Base-by-base conservation (phyloP, 2,329 filamentous ascomycete genomes). In the Pestalotiopsis fici region DNA sequence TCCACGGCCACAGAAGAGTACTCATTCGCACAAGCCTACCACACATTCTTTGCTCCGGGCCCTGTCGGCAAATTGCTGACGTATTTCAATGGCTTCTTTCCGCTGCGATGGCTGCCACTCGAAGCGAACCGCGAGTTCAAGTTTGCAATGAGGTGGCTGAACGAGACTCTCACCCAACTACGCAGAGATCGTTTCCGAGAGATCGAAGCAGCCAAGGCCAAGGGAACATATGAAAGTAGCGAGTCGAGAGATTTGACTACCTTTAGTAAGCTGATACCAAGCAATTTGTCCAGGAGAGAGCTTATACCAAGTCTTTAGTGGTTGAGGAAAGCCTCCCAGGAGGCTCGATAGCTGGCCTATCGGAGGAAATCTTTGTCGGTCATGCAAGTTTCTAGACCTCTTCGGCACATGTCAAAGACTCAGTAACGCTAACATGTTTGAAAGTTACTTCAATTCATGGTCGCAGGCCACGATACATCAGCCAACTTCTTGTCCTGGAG, bases 401-500 rank as follows among this genome's bases (percentile, higher is more conserved):
- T 1, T 5, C 1, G 12, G 21, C n/a, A 6, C n/a, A 4, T 13
- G 15, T 1, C 7, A 21, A 3, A 57, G 4, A 1, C 7, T 27
- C 23, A 9, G 15, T 57, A 3, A 12, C 11, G 59, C 18, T 39
- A 21, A n/a, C n/a, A 35, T 3, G 1, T 39, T 12, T 23, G 13
- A 13, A 37, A 60, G 57, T 31, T 71, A 2, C 66, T 70, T 1
- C 39, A 68, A 28, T 69, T 70, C 31, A 69, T 71, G 61, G 65
- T 60, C 13, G 70, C 66, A 12, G 70, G 69, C 1, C 69, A 71
- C n/a, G 69, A 71, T 15, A 71, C 70, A 13, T 70, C 70, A 12
- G 66, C 67, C 25, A 68, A 65, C 12, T 59, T 68, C 43, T 60
- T 71, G 11, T 70, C 70, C 3, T 71, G 69, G 69, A 68, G 67